Base-by-base conservation (phyloP, 768 basidiomycete genomes). In the Myochromella boudieri region DNA sequence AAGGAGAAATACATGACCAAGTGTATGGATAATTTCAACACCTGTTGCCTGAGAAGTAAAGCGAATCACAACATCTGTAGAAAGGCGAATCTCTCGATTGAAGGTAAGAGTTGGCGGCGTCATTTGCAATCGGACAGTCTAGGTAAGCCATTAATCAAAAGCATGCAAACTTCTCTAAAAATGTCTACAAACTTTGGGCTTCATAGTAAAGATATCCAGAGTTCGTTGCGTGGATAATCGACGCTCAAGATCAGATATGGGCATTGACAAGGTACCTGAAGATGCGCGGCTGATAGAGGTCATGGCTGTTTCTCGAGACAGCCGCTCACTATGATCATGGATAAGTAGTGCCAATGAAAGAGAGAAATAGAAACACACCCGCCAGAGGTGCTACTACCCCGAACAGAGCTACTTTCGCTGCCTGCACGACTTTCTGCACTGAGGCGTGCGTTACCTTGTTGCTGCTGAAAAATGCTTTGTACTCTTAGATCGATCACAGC, bases 121-220 rank as follows among this genome's bases (percentile, higher is more conserved):
- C 70, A 99, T 94, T 72, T 97, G 95, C 38, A 98, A 74, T 52
- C 86, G 87, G 48, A 95, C 91, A 68, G 81, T 79, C 95, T 97
- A 47, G 46, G 24, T 9, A 55, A 28, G 21, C 29, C n/a, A 22
- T 9, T 24, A 18, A 43, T 41, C 9, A 26, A 28, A 12, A 14
- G 10, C 25, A n/a, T 7, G n/a, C 6, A 5, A 36, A 31, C 32
- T 4, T 33, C 9, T 25, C n/a, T 29, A 54, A 32, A 50, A 43
- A 34, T 24, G 14, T 14, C 11, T 2, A 47, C 53, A 21, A 52
- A 92, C 95, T 81, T 92, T 94, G 1, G 87, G 87, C 52, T 81
- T 78, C 93, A 99, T 95, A 1, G 91, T 91, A 64, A 99, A 99
- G 36, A 99, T 84, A 64, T 99, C 97, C 22, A 97, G 68, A 6